Conservation (phyloP, 495 filamentous ascomycete species). For the Gamarada debralockiae region DNA sequence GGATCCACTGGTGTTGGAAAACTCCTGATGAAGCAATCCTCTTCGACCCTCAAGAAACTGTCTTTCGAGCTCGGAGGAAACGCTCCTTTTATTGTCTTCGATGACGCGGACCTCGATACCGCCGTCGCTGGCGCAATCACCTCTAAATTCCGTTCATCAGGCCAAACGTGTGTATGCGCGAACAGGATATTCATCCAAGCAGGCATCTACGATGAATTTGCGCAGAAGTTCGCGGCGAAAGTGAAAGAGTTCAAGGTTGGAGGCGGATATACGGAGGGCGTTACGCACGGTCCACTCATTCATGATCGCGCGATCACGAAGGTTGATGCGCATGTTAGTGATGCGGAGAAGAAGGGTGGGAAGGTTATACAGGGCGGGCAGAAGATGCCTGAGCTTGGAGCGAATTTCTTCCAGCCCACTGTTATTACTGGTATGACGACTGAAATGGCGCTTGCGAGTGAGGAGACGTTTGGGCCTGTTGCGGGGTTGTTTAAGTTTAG, state of each 20-base stretch:
- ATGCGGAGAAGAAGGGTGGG: slow-evolving; percentile 72
- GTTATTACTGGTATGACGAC: slow-evolving; percentile 76
- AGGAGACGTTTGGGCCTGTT: slow-evolving; percentile 89
- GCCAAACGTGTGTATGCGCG: slow-evolving; percentile 89
- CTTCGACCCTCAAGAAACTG: slow-evolving; percentile 79
- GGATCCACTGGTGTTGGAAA: slow-evolving; percentile 85
- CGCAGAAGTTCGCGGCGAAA: slow-evolving; percentile 63
- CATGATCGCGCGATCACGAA: slow-evolving; percentile 72
- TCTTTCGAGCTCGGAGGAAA: slow-evolving; percentile 89
- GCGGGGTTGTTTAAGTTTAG: slow-evolving; percentile 80
- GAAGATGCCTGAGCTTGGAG: slow-evolving; percentile 56
- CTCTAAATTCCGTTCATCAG: slow-evolving; percentile 82
- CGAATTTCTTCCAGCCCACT: slow-evolving; percentile 80
- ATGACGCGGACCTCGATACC: slow-evolving; percentile 77
- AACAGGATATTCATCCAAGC: slow-evolving; percentile 82
- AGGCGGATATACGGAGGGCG: slow-evolving; percentile 62
- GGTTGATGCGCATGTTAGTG: slow-evolving; percentile 71
- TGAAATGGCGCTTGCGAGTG: slow-evolving; percentile 71
- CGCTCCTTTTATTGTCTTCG: slow-evolving; percentile 90
- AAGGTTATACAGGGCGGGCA: slow-evolving; percentile 69
- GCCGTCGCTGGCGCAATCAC: slow-evolving; percentile 73
- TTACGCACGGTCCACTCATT: slow-evolving; percentile 82
- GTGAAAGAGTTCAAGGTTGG: slow-evolving; percentile 76
- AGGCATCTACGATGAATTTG: slow-evolving; percentile 76
- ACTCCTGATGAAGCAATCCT: slow-evolving; percentile 79